These are phyloP conservation scores for Lithospermum erythrorhizon DNA, from an alignment of 257 asterid species.

Conservation along the genomic window DNA sequence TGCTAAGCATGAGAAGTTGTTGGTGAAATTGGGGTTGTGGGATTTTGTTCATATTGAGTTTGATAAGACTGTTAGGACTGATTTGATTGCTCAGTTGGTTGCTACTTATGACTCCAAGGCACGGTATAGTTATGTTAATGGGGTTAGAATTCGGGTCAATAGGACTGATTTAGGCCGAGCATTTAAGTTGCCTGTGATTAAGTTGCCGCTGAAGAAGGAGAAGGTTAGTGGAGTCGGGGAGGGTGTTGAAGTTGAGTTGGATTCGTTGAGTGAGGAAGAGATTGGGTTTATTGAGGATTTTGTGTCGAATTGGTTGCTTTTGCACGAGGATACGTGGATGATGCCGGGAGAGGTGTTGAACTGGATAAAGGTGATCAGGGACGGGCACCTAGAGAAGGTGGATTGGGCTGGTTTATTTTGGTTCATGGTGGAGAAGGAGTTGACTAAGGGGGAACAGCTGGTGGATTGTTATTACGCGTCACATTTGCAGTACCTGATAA, in stretches of 20 bases:
- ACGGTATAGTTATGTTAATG: constrained; percentile 4
- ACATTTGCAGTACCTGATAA: constrained; percentile 12
- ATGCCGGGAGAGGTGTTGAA: constrained; percentile 2
- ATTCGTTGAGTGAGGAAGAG: constrained; percentile 1
- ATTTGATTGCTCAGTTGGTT: constrained; percentile 9
- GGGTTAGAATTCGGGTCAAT: neutral
- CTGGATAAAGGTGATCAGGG: neutral
- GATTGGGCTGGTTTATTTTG: constrained; percentile 16
- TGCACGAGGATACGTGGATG: constrained; percentile 5
- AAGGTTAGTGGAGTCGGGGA: neutral
- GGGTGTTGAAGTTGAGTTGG: neutral
- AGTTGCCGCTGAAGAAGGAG: neutral
- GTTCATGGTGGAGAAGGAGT: constrained; percentile 15
- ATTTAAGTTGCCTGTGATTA: neutral
- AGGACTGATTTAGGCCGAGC: constrained; percentile 6
- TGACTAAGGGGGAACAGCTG: constrained; percentile 5
- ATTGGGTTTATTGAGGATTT: constrained; percentile 5
- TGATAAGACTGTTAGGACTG: neutral
- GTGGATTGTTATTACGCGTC: constrained; percentile 13
- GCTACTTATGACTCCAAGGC: constrained; percentile 1
- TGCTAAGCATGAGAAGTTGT: neutral
- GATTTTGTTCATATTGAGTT: constrained; percentile 12
- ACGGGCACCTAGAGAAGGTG: neutral
- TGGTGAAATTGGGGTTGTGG: constrained; percentile 11
- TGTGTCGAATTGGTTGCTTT: constrained; percentile 9